Conservation (phyloP, 2,329 filamentous ascomycete species). For the Colletotrichum plurivorum region DNA sequence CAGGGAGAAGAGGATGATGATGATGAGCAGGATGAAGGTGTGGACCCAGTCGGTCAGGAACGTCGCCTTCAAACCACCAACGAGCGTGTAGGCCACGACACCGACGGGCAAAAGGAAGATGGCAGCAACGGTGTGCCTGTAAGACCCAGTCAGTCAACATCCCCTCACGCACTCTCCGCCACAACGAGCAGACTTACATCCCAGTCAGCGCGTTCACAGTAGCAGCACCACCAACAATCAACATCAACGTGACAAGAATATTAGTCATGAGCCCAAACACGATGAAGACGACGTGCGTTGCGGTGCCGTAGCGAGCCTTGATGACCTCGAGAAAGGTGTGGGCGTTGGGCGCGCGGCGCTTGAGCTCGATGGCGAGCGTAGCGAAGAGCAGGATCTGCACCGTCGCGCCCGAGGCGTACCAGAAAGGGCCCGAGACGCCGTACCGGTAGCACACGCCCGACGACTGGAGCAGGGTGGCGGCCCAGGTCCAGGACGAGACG, state of each 20-base stretch:
- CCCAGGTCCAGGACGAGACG: constrained; percentile 90
- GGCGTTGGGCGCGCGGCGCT: constrained; percentile 83
- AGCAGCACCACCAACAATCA: constrained; percentile 84
- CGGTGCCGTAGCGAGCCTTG: constrained; percentile 77
- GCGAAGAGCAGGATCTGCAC: constrained; percentile 88
- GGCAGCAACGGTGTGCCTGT: constrained; percentile 70
- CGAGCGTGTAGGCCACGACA: constrained; percentile 79
- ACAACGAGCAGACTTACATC: constrained; percentile 30
- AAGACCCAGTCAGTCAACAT: background rate
- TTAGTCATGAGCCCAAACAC: constrained; percentile 84
- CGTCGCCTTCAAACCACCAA: constrained; percentile 82
- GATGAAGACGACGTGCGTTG: constrained; percentile 80
- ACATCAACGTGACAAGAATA: constrained; percentile 80
- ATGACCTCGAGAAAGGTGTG: constrained; percentile 84
- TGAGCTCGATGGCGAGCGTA: constrained; percentile 87
- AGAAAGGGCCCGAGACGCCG: constrained; percentile 67
- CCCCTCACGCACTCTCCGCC: fast-evolving
- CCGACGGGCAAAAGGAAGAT: constrained; percentile 87
- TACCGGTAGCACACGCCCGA: constrained; percentile 83
- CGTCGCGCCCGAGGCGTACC: constrained; percentile 73
- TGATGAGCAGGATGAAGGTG: constrained; percentile 81
- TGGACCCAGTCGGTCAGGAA: constrained; percentile 85
- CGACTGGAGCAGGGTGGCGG: constrained; percentile 79
- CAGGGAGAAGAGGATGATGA: constrained; percentile 84
- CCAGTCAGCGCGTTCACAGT: constrained; percentile 67